Percentiles rank a stretch among this genome's conserved stretches.
Evolutionary conservation across 2,329 filamentous ascomycete genomes (phyloP).

Genomic region (Fusarium torreyae): DNA sequence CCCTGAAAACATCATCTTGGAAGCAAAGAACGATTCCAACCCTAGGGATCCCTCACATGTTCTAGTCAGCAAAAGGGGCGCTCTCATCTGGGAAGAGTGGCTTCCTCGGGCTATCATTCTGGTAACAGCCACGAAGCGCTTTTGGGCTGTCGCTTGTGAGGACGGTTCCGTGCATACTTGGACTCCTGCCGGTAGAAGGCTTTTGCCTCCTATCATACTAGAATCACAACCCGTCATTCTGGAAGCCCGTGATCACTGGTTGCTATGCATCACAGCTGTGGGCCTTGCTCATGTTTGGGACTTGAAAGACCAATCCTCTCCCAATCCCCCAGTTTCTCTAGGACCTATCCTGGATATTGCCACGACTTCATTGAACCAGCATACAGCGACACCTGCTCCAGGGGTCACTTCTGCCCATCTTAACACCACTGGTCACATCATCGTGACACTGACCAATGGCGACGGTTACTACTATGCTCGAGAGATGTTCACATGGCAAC

Average conservation of each 20-base stretch:
- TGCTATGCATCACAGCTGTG: slow-evolving; percentile 89
- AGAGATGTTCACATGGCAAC: slow-evolving; percentile 91
- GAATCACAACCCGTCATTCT: slow-evolving; percentile 96
- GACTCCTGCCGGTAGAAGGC: slow-evolving; percentile 90
- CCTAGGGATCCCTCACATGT: slow-evolving; percentile 87
- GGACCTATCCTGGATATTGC: slow-evolving; percentile 92
- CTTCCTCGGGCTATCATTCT: slow-evolving; percentile 89
- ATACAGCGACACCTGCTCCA: slow-evolving; percentile 81
- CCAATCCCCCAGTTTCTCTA: slow-evolving; percentile 90
- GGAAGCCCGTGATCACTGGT: slow-evolving; percentile 89
- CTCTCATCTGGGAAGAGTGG: slow-evolving; percentile 93
- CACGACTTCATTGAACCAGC: slow-evolving; percentile 81
- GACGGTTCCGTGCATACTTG: slow-evolving; percentile 92
- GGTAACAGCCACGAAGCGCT: slow-evolving; percentile 88
- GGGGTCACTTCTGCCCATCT: slow-evolving; percentile 92
- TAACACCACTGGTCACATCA: slow-evolving; percentile 87
- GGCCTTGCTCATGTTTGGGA: slow-evolving; percentile 97
- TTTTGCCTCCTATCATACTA: slow-evolving; percentile 87
- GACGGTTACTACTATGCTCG: slow-evolving; percentile 94
- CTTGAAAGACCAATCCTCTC: slow-evolving; percentile 83
- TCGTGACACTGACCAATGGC: slow-evolving; percentile 94
- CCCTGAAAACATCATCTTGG: slow-evolving; percentile 82
- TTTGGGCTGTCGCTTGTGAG: slow-evolving; percentile 95
- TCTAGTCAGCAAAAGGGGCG: slow-evolving; percentile 84
- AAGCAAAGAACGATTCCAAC: slow-evolving; percentile 87